Evolutionary conservation across 163 green algal genomes (phyloP).

Genomic region (Smithsoniella earleae): DNA sequence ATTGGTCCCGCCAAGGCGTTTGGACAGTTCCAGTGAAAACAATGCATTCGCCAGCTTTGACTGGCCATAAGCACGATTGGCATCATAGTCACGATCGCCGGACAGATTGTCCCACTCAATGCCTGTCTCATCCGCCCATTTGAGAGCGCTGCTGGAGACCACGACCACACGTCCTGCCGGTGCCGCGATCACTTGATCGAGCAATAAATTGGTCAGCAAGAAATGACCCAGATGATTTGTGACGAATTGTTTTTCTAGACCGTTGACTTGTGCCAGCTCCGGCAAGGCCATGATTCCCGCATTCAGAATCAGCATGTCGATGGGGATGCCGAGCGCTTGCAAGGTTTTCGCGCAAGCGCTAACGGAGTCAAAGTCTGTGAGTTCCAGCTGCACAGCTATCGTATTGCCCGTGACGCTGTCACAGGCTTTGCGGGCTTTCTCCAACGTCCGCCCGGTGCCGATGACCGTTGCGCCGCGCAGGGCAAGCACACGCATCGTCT

Average conservation of each 20-base stretch:
- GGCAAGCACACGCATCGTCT: background rate
- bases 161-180: constrained; percentile 66
- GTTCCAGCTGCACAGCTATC: background rate
- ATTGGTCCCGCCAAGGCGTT: constrained; percentile 29
- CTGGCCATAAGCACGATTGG: constrained; percentile 59
- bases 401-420: background rate
- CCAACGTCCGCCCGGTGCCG: background rate
- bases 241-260: constrained; percentile 76
- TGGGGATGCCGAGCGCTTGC: background rate
- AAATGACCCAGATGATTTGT: constrained; percentile 77
- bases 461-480: background rate
- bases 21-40: constrained; percentile 78
- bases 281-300: constrained; percentile 44
- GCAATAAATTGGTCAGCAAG: constrained; percentile 52
- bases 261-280: constrained; percentile 50
- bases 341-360: background rate
- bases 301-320: constrained; percentile 47
- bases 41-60: constrained; percentile 87
- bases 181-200: background rate
- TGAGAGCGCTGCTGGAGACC: constrained; percentile 41
- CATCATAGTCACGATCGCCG: constrained; percentile 40
- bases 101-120: constrained; percentile 70
- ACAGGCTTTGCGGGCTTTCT: background rate
- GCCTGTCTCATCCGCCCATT: constrained; percentile 36
- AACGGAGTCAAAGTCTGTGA: background rate